phyloP scores from a whole-genome alignment of 2,329 filamentous ascomycete species.

The Ophiostoma sp. region DNA sequence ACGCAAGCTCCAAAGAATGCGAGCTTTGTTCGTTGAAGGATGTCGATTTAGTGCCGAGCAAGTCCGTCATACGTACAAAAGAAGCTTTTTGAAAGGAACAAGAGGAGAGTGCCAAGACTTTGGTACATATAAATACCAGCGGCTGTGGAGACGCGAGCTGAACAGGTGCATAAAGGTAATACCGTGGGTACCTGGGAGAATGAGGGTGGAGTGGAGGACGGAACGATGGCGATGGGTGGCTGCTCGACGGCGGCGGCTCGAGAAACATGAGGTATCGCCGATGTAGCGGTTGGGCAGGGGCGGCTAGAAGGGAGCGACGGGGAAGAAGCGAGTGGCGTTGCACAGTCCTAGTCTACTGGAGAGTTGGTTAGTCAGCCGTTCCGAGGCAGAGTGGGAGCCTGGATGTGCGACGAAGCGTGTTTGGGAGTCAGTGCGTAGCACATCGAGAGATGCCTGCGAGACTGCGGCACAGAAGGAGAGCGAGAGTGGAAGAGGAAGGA shows the following conservation, averaged over 20 bases:
- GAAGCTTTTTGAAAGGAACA: slow-evolving; percentile 1
- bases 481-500: background rate
- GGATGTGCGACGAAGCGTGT: background rate
- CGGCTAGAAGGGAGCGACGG: background rate
- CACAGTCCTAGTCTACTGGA: too few species aligned
- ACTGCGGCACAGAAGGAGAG: background rate
- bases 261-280: background rate
- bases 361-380: too few species aligned
- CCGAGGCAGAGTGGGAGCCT: too few species aligned
- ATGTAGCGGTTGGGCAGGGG: background rate
- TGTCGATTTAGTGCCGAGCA: background rate
- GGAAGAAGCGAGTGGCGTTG: background rate
- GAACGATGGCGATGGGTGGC: background rate
- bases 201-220: background rate
- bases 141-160: slow-evolving; percentile 4
- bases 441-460: background rate
- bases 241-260: background rate
- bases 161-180: background rate
- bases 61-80: background rate
- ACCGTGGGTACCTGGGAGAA: background rate
- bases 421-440: background rate
- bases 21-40: background rate
- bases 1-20: background rate
- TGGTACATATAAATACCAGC: background rate
- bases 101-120: background rate